Conservation (phyloP, 139 green algal genomes). For the Chlorella vulgaris region DNA sequence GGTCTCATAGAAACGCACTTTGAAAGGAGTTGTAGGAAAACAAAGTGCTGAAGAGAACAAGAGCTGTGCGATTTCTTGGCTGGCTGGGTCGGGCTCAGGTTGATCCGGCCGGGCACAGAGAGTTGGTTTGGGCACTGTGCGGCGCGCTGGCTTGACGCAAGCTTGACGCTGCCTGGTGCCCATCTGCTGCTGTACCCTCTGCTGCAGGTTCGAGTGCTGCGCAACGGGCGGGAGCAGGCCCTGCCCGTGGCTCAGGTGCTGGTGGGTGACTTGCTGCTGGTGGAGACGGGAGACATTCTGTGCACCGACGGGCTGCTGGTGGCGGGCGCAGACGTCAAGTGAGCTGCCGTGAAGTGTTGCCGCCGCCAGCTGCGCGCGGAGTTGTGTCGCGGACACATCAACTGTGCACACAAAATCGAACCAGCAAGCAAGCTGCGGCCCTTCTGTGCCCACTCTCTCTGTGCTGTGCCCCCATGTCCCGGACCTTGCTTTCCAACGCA, state of each 20-base stretch:
- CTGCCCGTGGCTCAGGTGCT: constrained; percentile 70
- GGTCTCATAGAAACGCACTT: not conserved
- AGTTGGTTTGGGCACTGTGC: not conserved
- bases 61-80: too few species aligned
- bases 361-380: not conserved
- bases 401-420: not conserved
- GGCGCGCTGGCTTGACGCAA: not conserved
- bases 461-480: too few species aligned
- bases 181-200: not conserved
- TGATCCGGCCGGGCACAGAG: too few species aligned
- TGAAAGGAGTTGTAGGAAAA: too few species aligned
- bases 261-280: constrained; percentile 80
- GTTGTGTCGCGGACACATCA: not conserved
- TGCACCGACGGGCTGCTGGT: constrained; percentile 79
- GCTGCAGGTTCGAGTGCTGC: constrained; percentile 68
- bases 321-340: constrained; percentile 68
- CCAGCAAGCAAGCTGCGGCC: too few species aligned
- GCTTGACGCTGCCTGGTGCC: not conserved
- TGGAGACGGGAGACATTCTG: constrained; percentile 87
- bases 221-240: constrained; percentile 50
- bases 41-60: too few species aligned
- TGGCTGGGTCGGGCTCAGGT: too few species aligned
- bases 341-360: not conserved
- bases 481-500: too few species aligned
- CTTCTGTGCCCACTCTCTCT: too few species aligned